A percentile compares a stretch with the other conserved stretches of the same genome.
phyloP scores from a whole-genome alignment of 2,329 filamentous ascomycete genomes.

The Acrocalymma vagum region DNA sequence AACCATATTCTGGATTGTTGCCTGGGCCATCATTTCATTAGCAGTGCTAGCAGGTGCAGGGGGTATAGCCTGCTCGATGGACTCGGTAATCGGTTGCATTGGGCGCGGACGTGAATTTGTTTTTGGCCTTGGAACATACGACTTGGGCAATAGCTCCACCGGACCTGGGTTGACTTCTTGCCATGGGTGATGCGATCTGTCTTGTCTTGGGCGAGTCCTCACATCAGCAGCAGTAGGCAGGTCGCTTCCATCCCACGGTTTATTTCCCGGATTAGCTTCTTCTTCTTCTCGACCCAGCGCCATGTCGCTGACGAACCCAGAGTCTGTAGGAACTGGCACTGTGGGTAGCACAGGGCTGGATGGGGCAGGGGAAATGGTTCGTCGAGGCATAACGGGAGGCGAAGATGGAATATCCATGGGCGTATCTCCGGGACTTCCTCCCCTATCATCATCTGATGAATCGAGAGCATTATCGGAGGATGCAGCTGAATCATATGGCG shows the following conservation, averaged over 20 bases:
- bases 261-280: conserved; percentile 58
- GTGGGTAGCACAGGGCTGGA: conserved; percentile 79
- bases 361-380: conserved; percentile 68
- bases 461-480: conserved; percentile 54
- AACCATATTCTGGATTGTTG: conserved; percentile 5
- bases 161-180: conserved; percentile 37
- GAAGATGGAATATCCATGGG: conserved; percentile 88
- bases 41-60: conserved; percentile 10
- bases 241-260: conserved; percentile 28
- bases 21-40: conserved; percentile 13
- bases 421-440: conserved; percentile 62
- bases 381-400: conserved; percentile 74
- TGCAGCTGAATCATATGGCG: conserved; percentile 39
- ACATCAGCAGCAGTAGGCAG: conserved; percentile 22
- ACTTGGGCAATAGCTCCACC: conserved; percentile 34
- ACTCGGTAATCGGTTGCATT: conserved; percentile 26
- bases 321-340: conserved; percentile 68
- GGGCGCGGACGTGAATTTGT: conserved; percentile 19
- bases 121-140: conserved; percentile 31
- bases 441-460: conserved; percentile 59
- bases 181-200: conserved; percentile 36
- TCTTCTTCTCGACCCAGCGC: conserved; percentile 72
- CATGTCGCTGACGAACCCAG: conserved; percentile 85
- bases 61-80: conserved; percentile 26
- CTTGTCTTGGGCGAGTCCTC: conserved; percentile 19